Evolutionary conservation across 2,329 filamentous ascomycete genomes (phyloP).

Genomic region (Calycina herbarum): DNA sequence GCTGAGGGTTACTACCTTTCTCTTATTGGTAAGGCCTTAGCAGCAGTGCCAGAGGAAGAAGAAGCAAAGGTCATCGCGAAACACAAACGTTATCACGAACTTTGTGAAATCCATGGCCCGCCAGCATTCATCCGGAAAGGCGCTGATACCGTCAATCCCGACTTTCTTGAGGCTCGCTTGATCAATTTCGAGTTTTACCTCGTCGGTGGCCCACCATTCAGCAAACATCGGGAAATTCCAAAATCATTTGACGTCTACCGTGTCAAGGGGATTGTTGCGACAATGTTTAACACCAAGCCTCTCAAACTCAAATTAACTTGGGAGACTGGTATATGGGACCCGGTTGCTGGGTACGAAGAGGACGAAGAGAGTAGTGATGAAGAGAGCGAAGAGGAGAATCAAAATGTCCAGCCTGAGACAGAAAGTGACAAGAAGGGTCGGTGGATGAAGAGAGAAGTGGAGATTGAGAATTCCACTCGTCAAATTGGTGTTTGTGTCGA

Average conservation of each 20-base stretch:
- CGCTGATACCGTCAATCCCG: slow-evolving; percentile 62
- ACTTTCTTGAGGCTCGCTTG: slow-evolving; percentile 79
- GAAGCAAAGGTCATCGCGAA: slow-evolving; percentile 56
- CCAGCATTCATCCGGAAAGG: slow-evolving; percentile 58
- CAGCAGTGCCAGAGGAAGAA: slow-evolving; percentile 53
- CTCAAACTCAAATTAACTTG: slow-evolving; percentile 69
- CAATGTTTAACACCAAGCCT: slow-evolving; percentile 65
- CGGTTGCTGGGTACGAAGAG: slow-evolving; percentile 63
- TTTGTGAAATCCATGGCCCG: slow-evolving; percentile 76
- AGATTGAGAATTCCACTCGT: slow-evolving; percentile 76
- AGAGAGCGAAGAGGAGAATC: slow-evolving; percentile 40
- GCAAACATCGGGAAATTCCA: slow-evolving; percentile 55
- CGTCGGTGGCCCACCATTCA: slow-evolving; percentile 27
- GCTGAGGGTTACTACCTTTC: slow-evolving; percentile 93
- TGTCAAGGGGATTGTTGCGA: slow-evolving; percentile 75
- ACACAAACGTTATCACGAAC: slow-evolving; percentile 71
- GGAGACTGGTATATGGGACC: slow-evolving; percentile 92
- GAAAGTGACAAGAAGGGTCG: slow-evolving; percentile 46
- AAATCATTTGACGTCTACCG: slow-evolving; percentile 78
- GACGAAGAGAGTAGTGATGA: slow-evolving; percentile 56
- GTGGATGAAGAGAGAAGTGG: slow-evolving; percentile 76
- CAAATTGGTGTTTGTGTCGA: slow-evolving; percentile 84
- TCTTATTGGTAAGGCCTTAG: slow-evolving; percentile 75
- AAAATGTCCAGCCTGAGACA: slow-evolving; percentile 19
- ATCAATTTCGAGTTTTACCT: slow-evolving; percentile 60